These are phyloP conservation scores for Debaryomycetaceae sp. DNA, from an alignment of 1,139 yeast genomes.

Conservation along the genomic window DNA sequence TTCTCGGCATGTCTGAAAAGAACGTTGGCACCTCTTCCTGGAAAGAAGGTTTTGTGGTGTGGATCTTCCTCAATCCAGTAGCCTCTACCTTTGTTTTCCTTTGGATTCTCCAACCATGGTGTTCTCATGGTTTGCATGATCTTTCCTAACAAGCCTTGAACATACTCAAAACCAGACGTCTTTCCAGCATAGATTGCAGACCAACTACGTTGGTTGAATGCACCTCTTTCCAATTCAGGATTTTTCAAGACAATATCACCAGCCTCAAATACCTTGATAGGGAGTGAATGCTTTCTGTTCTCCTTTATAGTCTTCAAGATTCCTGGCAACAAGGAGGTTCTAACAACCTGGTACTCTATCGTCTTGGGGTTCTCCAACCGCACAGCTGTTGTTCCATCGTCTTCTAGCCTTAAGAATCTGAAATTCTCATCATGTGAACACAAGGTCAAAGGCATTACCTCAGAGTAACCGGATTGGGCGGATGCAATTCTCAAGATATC, in stretches of 20 bases:
- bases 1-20: conserved; percentile 65
- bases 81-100: conserved; percentile 59
- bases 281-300: conserved; percentile 92
- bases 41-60: conserved; percentile 76
- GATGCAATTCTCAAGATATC: conserved; percentile 90
- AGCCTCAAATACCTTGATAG: conserved; percentile 90
- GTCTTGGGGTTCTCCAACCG: conserved; percentile 96
- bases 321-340: conserved; percentile 93
- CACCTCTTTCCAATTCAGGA: conserved; percentile 76
- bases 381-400: conserved; percentile 77
- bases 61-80: conserved; percentile 79
- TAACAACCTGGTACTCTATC: conserved; percentile 92
- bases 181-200: conserved; percentile 93
- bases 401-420: conserved; percentile 70
- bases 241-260: conserved; percentile 94
- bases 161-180: conserved; percentile 89
- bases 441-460: conserved; percentile 91
- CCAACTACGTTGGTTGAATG: conserved; percentile 92
- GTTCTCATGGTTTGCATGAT: conserved; percentile 95
- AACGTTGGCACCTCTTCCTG: conserved; percentile 94
- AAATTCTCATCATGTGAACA: conserved; percentile 97
- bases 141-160: conserved; percentile 93
- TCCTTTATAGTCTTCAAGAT: conserved; percentile 92
- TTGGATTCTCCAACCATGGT: conserved; percentile 66
- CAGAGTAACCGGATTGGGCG: conserved; percentile 94